Evolutionary conservation across 805 yeast species (phyloP), one percentile per base, ranked within the genome.

Genomic region (Candida verbasci): DNA sequence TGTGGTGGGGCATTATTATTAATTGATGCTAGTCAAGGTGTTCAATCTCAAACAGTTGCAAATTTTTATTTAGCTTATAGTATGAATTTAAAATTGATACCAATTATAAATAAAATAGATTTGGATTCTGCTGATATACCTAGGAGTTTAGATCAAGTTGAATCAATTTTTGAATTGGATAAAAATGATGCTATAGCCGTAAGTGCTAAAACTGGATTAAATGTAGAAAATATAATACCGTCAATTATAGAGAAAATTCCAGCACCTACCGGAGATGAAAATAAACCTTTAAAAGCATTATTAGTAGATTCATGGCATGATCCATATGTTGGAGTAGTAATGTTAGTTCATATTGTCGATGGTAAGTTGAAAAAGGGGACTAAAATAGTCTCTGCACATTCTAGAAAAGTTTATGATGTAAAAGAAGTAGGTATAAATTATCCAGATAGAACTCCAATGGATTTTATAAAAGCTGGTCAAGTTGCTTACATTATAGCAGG

Each of bases 301-400:
- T 66, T 91, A 33, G 95, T 91, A n/a, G 98, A 91, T 56, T 89
- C 97, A 3, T 91, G 98, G 98, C 93, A 88, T 54, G 97, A 91
- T 55, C 72, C 86, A 2, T 93, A 86, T 49, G 74, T 86, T 9
- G 98, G 98, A 2, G 97, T 91, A 4, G 86, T 93, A 3, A 68
- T 89, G 62, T 64, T 91, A 31, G 84, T 91, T 1, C 76, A 86
- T 53, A 76, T 89, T 5, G 94, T 82, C 3, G 97, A 91, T 57
- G 98, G 98, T 1, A 52, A 60, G 2, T 65, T 91, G 12, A 74
- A 73, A 41, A 80, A 78, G 50, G 95, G 96, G 10, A 80, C 79
- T 57, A 82, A 77, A 50, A 68, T 91, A 25, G 59, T 79, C 33
- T 82, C 94, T 7, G 94, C 86, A 3, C 89, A 84, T 48, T 82